phyloP scores from a whole-genome alignment of 768 basidiomycete species.

The Tulasnella calospora region DNA sequence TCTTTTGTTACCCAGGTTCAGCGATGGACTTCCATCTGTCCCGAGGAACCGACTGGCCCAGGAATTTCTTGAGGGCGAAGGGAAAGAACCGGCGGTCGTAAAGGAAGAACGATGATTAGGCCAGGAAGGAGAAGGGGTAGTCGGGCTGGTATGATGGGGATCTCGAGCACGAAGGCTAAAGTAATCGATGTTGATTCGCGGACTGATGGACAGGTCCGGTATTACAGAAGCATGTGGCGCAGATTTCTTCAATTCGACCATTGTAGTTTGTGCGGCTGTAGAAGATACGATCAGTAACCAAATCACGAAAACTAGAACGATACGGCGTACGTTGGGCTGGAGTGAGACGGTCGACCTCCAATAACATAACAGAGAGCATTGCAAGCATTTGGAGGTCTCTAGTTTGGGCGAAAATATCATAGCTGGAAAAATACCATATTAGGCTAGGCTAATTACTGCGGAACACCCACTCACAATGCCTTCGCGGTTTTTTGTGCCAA shows the following conservation, averaged over 20 bases:
- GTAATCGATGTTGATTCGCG: slow-evolving; percentile 46
- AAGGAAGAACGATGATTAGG: background rate
- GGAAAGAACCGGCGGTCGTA: background rate
- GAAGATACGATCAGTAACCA: background rate
- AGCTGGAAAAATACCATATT: slow-evolving; percentile 36
- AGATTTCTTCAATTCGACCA: background rate
- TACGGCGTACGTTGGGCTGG: background rate
- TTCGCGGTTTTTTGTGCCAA: slow-evolving; percentile 29
- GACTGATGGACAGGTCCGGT: slow-evolving; percentile 11
- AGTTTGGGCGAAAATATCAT: slow-evolving; percentile 41
- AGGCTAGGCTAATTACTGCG: background rate
- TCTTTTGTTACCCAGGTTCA: background rate
- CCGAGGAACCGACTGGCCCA: slow-evolving; percentile 55
- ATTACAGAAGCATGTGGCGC: background rate
- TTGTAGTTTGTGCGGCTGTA: background rate
- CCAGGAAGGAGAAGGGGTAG: slow-evolving; percentile 17
- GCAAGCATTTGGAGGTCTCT: slow-evolving; percentile 80
- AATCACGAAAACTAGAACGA: background rate
- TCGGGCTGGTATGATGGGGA: slow-evolving; percentile 5
- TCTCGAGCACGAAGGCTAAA: slow-evolving; percentile 45
- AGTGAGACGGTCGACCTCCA: slow-evolving; percentile 42
- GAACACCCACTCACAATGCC: slow-evolving; percentile 28
- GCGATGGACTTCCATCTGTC: background rate
- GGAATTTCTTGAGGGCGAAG: slow-evolving; percentile 51
- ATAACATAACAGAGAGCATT: slow-evolving; percentile 64